phyloP scores from a whole-genome alignment of 805 yeast genomes.

The Hermanozyma aechmeae region DNA sequence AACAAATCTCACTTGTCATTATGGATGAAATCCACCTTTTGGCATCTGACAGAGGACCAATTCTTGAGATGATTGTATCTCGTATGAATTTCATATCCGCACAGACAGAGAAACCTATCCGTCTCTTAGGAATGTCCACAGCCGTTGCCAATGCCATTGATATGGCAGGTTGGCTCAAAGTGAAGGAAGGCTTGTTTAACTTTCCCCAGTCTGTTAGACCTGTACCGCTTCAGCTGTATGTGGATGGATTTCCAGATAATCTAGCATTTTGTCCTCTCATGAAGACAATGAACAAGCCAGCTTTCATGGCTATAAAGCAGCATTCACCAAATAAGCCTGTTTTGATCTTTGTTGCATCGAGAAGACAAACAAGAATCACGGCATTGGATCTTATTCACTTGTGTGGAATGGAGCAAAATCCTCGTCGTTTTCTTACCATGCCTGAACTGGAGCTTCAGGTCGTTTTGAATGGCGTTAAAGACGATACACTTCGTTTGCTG shows the following conservation, averaged over 20 bases:
- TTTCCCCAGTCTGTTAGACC: slow-evolving; percentile 80
- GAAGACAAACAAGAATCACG: slow-evolving; percentile 75
- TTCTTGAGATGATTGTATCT: slow-evolving; percentile 82
- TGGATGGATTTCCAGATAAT: slow-evolving; percentile 79
- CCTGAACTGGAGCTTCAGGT: slow-evolving; percentile 51
- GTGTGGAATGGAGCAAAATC: slow-evolving; percentile 72
- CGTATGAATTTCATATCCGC: slow-evolving; percentile 68
- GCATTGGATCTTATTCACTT: slow-evolving; percentile 70
- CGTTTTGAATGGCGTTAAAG: slow-evolving; percentile 51
- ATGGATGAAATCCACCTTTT: slow-evolving; percentile 82
- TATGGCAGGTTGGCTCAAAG: slow-evolving; percentile 80
- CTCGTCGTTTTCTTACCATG: slow-evolving; percentile 61
- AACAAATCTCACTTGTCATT: slow-evolving; percentile 62
- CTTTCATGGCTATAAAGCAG: slow-evolving; percentile 84
- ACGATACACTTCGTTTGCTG: slow-evolving; percentile 69
- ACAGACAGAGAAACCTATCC: slow-evolving; percentile 48
- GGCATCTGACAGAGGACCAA: slow-evolving; percentile 83
- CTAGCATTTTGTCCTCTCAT: slow-evolving; percentile 74
- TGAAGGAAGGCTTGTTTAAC: slow-evolving; percentile 64
- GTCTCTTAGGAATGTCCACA: slow-evolving; percentile 73
- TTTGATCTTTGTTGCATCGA: slow-evolving; percentile 74
- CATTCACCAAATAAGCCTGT: slow-evolving; percentile 85
- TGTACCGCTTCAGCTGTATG: slow-evolving; percentile 78
- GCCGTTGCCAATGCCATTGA: slow-evolving; percentile 82
- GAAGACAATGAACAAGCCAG: slow-evolving; percentile 87